A percentile compares a stretch with the other conserved stretches of the same genome.
phyloP scores from a whole-genome alignment of 352 stramenopile species.

The Globisporangium megalacanthum region DNA sequence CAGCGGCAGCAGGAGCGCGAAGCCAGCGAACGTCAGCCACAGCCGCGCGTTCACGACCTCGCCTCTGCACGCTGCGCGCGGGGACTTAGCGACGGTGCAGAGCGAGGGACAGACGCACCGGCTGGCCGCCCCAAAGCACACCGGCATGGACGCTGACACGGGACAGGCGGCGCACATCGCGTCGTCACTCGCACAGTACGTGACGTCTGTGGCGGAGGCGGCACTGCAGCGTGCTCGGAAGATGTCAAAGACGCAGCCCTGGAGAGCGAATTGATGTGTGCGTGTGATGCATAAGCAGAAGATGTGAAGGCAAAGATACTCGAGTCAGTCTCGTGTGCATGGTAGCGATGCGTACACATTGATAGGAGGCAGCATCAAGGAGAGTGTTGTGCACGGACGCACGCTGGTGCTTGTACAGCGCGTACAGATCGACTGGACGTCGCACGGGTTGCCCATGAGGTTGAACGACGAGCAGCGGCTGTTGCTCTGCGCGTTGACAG shows the following conservation, averaged over 20 bases:
- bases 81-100: constrained; percentile 20
- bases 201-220: constrained; percentile 13
- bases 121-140: constrained; percentile 23
- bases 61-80: constrained; percentile 2
- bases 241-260: constrained; percentile 39
- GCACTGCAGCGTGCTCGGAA: constrained; percentile 20
- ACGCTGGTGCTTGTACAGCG: constrained; percentile 31
- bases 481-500: not conserved
- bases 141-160: constrained; percentile 24
- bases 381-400: not conserved
- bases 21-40: constrained; percentile 26
- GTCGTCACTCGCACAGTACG: constrained; percentile 25
- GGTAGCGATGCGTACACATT: too few relatives aligned
- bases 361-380: too few relatives aligned
- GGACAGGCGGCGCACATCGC: constrained; percentile 21
- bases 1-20: constrained; percentile 22
- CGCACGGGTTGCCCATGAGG: constrained; percentile 26
- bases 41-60: constrained; percentile 18
- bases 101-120: constrained; percentile 39
- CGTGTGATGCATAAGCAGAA: not conserved
- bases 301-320: too few relatives aligned
- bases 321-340: too few relatives aligned
- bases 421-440: constrained; percentile 34
- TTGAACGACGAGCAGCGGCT: constrained; percentile 27
- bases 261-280: not conserved